Conservation (phyloP, 2,329 filamentous ascomycete species). For the Aureobasidium sp. region DNA sequence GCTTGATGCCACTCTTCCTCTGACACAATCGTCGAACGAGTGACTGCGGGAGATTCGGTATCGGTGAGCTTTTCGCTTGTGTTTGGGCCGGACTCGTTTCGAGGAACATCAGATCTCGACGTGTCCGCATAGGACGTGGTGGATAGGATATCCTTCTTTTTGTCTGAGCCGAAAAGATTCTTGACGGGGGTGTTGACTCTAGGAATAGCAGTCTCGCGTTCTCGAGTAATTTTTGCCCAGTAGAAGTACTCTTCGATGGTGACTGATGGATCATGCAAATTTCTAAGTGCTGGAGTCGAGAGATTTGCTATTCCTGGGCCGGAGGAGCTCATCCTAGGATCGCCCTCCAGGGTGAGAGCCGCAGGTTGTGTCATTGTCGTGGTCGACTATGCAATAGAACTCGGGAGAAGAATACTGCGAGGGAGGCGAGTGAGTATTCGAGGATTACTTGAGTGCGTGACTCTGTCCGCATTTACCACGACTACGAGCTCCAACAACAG, state of each 20-base stretch:
- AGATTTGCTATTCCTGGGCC: background rate
- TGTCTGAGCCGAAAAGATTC: constrained; percentile 18
- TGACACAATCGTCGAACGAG: background rate
- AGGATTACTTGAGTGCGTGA: background rate
- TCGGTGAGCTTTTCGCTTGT: background rate
- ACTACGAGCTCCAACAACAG: too few species aligned
- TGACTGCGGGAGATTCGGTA: background rate
- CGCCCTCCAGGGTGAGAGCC: constrained; percentile 14
- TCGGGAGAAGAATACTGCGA: background rate
- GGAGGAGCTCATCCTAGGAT: background rate
- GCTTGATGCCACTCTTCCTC: constrained; percentile 32
- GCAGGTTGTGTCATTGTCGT: constrained; percentile 6
- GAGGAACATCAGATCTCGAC: background rate
- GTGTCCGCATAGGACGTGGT: background rate
- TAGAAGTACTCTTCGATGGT: constrained; percentile 37
- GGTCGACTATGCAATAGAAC: background rate
- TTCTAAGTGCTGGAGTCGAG: background rate
- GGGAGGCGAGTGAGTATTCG: background rate
- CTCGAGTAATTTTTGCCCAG: constrained; percentile 33
- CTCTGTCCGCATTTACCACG: too few species aligned
- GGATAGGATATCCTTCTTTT: background rate
- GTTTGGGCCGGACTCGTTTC: background rate
- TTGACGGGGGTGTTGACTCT: constrained; percentile 16
- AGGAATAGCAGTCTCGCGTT: constrained; percentile 25
- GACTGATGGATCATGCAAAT: constrained; percentile 24